A percentile compares a stretch with the other conserved stretches of the same genome.
phyloP scores from a whole-genome alignment of 495 filamentous ascomycete species.

The Lophiostoma macrostomum region DNA sequence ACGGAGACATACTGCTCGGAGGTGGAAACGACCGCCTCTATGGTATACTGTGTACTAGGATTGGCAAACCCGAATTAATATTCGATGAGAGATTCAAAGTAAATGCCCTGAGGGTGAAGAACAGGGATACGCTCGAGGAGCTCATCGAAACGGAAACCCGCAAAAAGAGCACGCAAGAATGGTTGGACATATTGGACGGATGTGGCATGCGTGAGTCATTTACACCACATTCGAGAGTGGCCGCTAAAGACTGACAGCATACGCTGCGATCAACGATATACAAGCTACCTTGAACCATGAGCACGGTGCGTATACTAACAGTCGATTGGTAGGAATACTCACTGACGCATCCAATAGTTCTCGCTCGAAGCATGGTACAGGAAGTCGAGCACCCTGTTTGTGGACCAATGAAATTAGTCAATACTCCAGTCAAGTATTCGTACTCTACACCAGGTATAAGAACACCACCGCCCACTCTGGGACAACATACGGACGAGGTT shows the following conservation, averaged over 20 bases:
- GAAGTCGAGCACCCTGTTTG: constrained; percentile 80
- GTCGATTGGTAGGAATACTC: not conserved
- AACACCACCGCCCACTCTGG: constrained; percentile 77
- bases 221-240: not conserved
- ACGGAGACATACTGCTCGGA: constrained; percentile 88
- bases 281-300: constrained; percentile 77
- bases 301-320: constrained; percentile 57
- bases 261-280: constrained; percentile 92
- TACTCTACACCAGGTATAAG: constrained; percentile 74
- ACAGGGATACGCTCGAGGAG: constrained; percentile 71
- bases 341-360: constrained; percentile 47
- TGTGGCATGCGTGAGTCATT: constrained; percentile 64
- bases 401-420: constrained; percentile 83
- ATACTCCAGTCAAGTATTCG: constrained; percentile 95
- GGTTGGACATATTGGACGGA: constrained; percentile 83
- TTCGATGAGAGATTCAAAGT: constrained; percentile 69
- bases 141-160: constrained; percentile 71
- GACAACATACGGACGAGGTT: constrained; percentile 90
- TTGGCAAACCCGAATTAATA: constrained; percentile 78
- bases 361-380: constrained; percentile 81
- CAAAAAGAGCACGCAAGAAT: constrained; percentile 78
- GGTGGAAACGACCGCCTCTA: constrained; percentile 93
- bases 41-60: constrained; percentile 74
- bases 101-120: constrained; percentile 77
- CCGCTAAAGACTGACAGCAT: constrained; percentile 44